phyloP scores from a whole-genome alignment of 2,329 filamentous ascomycete genomes.

The Hypoxylon sp. region DNA sequence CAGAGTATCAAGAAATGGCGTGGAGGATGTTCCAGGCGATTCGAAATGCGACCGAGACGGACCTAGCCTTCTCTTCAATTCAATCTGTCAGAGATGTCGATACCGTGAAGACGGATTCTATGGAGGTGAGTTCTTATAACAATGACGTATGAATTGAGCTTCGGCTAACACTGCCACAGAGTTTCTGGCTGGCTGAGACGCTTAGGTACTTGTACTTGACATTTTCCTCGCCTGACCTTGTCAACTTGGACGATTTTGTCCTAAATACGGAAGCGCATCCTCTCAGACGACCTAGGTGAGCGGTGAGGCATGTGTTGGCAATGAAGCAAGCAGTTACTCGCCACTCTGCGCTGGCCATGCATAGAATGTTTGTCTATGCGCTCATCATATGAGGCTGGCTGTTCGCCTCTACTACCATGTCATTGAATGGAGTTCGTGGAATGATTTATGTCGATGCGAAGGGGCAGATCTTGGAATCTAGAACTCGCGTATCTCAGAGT shows the following conservation, averaged over 20 bases:
- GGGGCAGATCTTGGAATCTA: conserved; percentile 15
- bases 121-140: conserved; percentile 44
- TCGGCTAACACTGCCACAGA: conserved; percentile 67
- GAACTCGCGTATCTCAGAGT: conserved; percentile 17
- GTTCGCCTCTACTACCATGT: neutral
- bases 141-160: neutral
- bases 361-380: neutral
- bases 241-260: conserved; percentile 78
- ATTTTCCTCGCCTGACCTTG: conserved; percentile 74
- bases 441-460: neutral
- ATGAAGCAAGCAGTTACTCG: neutral
- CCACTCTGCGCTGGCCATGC: neutral
- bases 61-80: conserved; percentile 65
- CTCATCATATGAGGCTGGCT: neutral
- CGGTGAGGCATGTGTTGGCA: neutral
- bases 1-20: conserved; percentile 64
- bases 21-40: conserved; percentile 69
- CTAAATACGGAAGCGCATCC: conserved; percentile 70
- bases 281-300: conserved; percentile 45
- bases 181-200: conserved; percentile 81
- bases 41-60: conserved; percentile 61
- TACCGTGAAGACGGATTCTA: conserved; percentile 54
- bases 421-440: conserved; percentile 7
- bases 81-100: conserved; percentile 66
- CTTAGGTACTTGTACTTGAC: conserved; percentile 83